Evolutionary conservation across 352 stramenopile species (phyloP), one percentile per base, ranked within the genome.

Genomic region (Blastocystis hominis): DNA sequence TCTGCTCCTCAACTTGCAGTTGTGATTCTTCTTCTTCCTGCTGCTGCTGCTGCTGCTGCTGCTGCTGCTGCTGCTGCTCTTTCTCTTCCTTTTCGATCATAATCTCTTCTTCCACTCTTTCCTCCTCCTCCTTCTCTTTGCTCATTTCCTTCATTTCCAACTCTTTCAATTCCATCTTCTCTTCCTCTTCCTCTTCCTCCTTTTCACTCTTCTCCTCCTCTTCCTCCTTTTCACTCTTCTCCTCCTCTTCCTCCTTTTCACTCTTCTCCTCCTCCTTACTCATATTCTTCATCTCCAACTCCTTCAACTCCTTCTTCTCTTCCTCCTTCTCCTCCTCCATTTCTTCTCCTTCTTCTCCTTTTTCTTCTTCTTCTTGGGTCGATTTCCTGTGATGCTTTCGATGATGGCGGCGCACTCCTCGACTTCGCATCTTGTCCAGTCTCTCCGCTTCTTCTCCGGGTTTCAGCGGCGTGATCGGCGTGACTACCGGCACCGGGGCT

Each of bases 341-440:
- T 38, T n/a, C 34, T 75, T 3, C 9, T n/a, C 78, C 61, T 30
- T 50, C 3, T 36, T 75, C 68, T 36, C 17, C 70, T 75, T 77
- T 36, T 38, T 86, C 47, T 30, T 77, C 50, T n/a, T 20, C 5
- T 53, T 5, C 78, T 30, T 86, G 13, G 13, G 2, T 30, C 38
- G 62, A 15, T 42, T 64, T 77, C 20, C 24, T 77, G 50, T 77
- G 44, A 42, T 77, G 59, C 20, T n/a, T 2, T 2, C 70, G 70
- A 42, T 80, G 70, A 42, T 80, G 70, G 10, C 70, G 70, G 36
- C 46, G 50, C 10, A 80, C 63, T 7, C 63, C 63, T 4, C 55
- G 36, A 59, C 20, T 70, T 9, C 63, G 59, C 61, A 42, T 86
- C 9, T 50, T 68, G 17, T 86, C 63, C 10, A 86, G 36, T n/a